Percentiles rank a stretch among this genome's conserved stretches.
phyloP scores from a whole-genome alignment of 371 early-diverging fungal species.

The Mucor circinelloides region DNA sequence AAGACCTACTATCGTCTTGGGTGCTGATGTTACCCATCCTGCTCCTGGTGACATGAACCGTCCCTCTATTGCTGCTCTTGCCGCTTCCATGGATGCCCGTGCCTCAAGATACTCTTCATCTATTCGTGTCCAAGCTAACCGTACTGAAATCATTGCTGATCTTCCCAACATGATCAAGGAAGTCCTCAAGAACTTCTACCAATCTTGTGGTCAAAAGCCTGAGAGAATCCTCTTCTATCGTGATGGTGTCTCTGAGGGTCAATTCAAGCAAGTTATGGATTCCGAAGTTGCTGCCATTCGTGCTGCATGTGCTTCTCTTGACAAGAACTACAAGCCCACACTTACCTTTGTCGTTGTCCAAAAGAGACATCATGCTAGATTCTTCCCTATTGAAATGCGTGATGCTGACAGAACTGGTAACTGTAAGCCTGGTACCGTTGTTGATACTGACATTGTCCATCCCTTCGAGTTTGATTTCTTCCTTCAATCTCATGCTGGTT shows the following conservation, averaged over 20 bases:
- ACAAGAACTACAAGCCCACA: constrained; percentile 74
- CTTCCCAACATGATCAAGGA: constrained; percentile 83
- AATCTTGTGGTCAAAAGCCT: constrained; percentile 78
- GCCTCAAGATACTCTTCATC: constrained; percentile 86
- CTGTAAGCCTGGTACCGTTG: constrained; percentile 85
- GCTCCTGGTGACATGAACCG: constrained; percentile 72
- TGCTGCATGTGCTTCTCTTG: constrained; percentile 75
- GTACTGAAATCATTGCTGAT: constrained; percentile 89
- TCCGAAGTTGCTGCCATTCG: constrained; percentile 81
- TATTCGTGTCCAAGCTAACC: constrained; percentile 81
- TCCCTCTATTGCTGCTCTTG: constrained; percentile 82
- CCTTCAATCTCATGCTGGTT: constrained; percentile 88
- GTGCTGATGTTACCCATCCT: constrained; percentile 95
- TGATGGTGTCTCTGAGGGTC: constrained; percentile 92
- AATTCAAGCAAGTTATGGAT: constrained; percentile 80
- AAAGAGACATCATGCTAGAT: constrained; percentile 95
- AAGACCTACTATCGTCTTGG: constrained; percentile 89
- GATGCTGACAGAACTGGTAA: constrained; percentile 48
- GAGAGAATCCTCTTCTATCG: constrained; percentile 92
- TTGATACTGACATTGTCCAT: constrained; percentile 86
- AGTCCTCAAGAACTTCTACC: constrained; percentile 79
- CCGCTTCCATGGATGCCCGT: constrained; percentile 79
- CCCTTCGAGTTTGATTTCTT: constrained; percentile 90
- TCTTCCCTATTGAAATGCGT: constrained; percentile 78
- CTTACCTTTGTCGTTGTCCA: constrained; percentile 94